phyloP scores from a whole-genome alignment of 768 basidiomycete species.

The Tylopilus vinaceipallidus region DNA sequence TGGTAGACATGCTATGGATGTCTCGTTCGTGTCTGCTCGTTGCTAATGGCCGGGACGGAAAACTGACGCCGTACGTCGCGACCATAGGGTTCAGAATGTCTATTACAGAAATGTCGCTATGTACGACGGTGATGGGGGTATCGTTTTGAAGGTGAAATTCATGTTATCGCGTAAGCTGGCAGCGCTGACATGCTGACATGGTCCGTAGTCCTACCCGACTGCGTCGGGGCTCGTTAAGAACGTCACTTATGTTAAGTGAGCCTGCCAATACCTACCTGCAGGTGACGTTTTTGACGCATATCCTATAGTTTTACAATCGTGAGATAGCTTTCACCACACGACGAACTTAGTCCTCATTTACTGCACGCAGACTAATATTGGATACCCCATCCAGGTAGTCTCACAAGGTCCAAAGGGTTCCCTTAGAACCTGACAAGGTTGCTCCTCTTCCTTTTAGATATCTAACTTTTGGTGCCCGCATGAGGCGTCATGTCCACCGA shows the following conservation, averaged over 20 bases:
- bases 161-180: not conserved
- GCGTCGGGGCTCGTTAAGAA: constrained; percentile 11
- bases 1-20: not conserved
- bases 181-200: not conserved
- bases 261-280: not conserved
- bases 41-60: not conserved
- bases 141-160: constrained; percentile 9
- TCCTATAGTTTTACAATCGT: constrained; percentile 12
- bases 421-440: too few relatives aligned
- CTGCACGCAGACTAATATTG: not conserved
- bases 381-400: constrained; percentile 10
- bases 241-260: constrained; percentile 12
- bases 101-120: constrained; percentile 10
- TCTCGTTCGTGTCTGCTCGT: constrained; percentile 1
- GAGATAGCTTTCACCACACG: not conserved
- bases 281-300: not conserved
- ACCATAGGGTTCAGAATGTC: constrained; percentile 6
- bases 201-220: constrained; percentile 8
- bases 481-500: not conserved
- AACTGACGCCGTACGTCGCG: not conserved
- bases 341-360: not conserved
- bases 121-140: not conserved
- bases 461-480: too few relatives aligned
- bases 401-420: too few relatives aligned
- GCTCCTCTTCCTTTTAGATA: too few relatives aligned